These are phyloP conservation scores for Aspergillus sp. DNA, from an alignment of 2,329 filamentous ascomycete species.

Conservation along the genomic window DNA sequence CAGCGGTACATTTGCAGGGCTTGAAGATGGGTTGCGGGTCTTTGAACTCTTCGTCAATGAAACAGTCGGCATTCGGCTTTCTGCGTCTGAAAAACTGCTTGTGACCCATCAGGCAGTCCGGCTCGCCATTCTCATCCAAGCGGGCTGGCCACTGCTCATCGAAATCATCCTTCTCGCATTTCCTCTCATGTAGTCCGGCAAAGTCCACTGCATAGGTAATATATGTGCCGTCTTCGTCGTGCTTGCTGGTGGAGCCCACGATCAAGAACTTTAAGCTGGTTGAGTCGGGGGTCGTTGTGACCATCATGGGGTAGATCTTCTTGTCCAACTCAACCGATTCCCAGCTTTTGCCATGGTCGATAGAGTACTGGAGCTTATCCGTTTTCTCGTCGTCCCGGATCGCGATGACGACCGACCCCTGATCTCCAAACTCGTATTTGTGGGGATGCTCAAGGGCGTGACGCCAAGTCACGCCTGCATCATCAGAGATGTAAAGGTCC, in stretches of 20 bases:
- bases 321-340: constrained; percentile 65
- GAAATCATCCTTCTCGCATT: constrained; percentile 69
- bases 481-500: constrained; percentile 82
- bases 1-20: constrained; percentile 74
- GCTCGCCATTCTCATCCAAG: constrained; percentile 72
- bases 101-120: constrained; percentile 93
- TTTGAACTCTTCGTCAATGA: constrained; percentile 81
- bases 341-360: constrained; percentile 89
- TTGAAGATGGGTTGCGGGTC: constrained; percentile 69
- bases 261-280: constrained; percentile 89
- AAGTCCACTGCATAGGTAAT: constrained; percentile 80
- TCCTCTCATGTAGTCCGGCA: constrained; percentile 71
- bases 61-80: constrained; percentile 85
- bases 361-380: constrained; percentile 67
- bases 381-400: constrained; percentile 66
- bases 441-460: constrained; percentile 73
- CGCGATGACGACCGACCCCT: constrained; percentile 84
- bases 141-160: constrained; percentile 80
- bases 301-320: constrained; percentile 66
- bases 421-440: constrained; percentile 94
- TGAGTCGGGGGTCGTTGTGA: constrained; percentile 90
- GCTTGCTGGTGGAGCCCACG: constrained; percentile 50
- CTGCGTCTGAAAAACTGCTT: constrained; percentile 82
- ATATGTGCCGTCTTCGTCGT: constrained; percentile 50
- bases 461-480: constrained; percentile 84